These are phyloP conservation scores for Solanum pinnatisectum DNA, from an alignment of 257 asterid genomes.

Conservation along the genomic window DNA sequence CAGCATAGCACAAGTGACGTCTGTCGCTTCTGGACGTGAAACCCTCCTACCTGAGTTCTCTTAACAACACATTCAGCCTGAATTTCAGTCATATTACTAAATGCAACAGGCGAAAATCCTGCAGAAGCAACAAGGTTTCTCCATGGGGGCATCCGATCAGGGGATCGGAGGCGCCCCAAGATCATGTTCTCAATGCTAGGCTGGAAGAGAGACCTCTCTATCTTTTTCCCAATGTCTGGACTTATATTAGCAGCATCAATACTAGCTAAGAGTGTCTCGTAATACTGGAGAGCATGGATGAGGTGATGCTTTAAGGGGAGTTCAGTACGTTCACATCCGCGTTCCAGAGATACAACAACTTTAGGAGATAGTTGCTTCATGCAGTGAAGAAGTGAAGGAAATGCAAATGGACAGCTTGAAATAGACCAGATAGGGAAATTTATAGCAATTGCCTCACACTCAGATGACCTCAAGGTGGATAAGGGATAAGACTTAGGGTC, in stretches of 20 bases:
- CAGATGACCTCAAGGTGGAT: constrained; percentile 25
- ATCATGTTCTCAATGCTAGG: constrained; percentile 38
- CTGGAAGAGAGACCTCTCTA: constrained; percentile 39
- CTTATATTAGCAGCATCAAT: constrained; percentile 28
- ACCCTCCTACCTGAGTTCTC: constrained; percentile 33
- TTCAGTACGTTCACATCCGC: constrained; percentile 36
- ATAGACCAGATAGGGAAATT: constrained; percentile 46
- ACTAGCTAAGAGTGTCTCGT: constrained; percentile 33
- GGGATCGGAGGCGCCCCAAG: constrained; percentile 27
- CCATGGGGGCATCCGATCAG: constrained; percentile 30
- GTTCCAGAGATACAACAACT: constrained; percentile 32
- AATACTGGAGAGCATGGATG: constrained; percentile 40
- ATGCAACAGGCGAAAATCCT: constrained; percentile 22
- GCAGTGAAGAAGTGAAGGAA: constrained; percentile 32
- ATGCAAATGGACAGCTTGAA: constrained; percentile 15
- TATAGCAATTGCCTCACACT: constrained; percentile 32
- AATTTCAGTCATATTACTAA: constrained; percentile 36
- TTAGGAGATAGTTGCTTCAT: constrained; percentile 41
- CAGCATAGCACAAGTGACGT: constrained; percentile 36
- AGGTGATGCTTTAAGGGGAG: constrained; percentile 33
- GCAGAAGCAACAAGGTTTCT: constrained; percentile 31
- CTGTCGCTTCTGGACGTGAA: constrained; percentile 35
- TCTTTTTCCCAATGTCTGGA: constrained; percentile 24
- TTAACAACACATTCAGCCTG: constrained; percentile 42
- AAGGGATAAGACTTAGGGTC: constrained; percentile 28